Base-by-base conservation (phyloP, 202 grass and related monocot species). In the Setaria italica region DNA sequence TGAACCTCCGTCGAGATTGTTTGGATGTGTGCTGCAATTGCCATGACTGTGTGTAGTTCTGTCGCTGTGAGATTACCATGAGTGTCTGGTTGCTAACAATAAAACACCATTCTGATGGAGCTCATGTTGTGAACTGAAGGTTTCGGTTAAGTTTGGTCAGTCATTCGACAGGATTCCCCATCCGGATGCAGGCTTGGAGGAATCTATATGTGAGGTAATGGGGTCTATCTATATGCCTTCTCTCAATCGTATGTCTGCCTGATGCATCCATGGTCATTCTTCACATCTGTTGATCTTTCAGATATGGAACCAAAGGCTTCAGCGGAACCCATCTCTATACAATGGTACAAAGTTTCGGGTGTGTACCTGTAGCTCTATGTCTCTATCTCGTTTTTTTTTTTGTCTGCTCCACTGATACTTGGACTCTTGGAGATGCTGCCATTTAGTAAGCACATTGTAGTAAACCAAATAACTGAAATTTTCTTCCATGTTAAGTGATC, bases 321-420 rank as follows among this genome's bases (percentile, higher is more conserved):
- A 89, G 72, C 19, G 81, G 88, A 95, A 91, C 86, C 76, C 86
- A 11, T 90, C 84, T 2, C 82, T 94, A 6, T 95, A 94, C 73
- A 95, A 65, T 7, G 90, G 91, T 14, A 90, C 80, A 20, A 95
- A 98, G 67, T 98, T 98, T 67, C 85, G 93, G 84, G 95, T 98
- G 82, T 57, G 84, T 54, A 46, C 17, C 47, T 88, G 0, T 80
- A 16, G 33, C 57, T 71, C 67, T 65, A 41, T 5, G 39, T 5
- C 39, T 41, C 39, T 41, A 41, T 41, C 6, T 41, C 39, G 39
- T 19, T 43, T 32, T 48, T 65, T 65, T 15, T 5, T 78, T 66
- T 64, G 11, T 41, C 63, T 86, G 49, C 42, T 79, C 11, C 48
- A 37, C 6, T 43, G 4, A 78, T 67, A 21, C 82, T 13, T 81